Conservation (phyloP, 768 basidiomycete genomes). For the Panellus pusillus region DNA sequence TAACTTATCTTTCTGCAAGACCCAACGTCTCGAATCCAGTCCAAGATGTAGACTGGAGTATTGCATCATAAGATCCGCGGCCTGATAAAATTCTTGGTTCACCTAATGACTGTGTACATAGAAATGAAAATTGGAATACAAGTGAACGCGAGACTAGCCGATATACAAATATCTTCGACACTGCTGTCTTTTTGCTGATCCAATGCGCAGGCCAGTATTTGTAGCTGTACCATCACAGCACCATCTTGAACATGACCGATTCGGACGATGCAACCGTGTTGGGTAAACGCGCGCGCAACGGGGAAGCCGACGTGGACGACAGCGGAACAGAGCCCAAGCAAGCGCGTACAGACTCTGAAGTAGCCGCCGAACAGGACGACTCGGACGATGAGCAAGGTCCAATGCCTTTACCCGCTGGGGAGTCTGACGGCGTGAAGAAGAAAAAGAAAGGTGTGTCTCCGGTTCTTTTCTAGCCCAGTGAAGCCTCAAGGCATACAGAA, state of each 20-base stretch:
- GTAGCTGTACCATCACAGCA: background rate
- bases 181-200: too few species aligned
- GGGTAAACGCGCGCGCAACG: constrained; percentile 61
- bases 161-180: too few species aligned
- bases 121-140: too few species aligned
- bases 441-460: constrained; percentile 73
- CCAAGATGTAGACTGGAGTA: too few species aligned
- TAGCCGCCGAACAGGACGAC: constrained; percentile 44
- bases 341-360: constrained; percentile 15
- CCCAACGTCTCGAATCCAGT: too few species aligned
- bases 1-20: too few species aligned
- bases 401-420: constrained; percentile 66
- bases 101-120: too few species aligned
- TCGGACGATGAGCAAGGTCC: constrained; percentile 82
- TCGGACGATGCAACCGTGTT: constrained; percentile 54
- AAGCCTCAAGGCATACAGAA: constrained; percentile 37
- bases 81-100: too few species aligned
- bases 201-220: too few species aligned
- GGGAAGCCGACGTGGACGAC: constrained; percentile 24
- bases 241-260: constrained; percentile 38
- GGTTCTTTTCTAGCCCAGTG: constrained; percentile 20
- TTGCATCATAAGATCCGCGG: too few species aligned
- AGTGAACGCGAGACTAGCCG: too few species aligned
- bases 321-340: constrained; percentile 19
- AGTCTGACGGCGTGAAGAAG: constrained; percentile 53